Base-by-base conservation (phyloP, 108 stramenopile genomes). In the Cyclotella atomus region DNA sequence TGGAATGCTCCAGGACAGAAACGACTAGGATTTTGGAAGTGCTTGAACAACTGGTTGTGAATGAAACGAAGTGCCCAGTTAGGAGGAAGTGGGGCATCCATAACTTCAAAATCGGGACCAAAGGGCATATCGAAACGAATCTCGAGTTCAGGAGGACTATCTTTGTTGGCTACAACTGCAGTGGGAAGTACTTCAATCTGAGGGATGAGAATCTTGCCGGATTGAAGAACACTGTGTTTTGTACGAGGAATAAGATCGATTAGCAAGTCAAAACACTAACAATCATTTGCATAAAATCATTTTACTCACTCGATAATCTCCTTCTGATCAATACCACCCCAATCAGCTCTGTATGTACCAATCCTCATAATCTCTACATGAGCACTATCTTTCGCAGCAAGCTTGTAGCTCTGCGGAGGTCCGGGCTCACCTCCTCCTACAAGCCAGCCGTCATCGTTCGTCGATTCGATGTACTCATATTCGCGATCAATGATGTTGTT, bases 381-480 rank as follows among this genome's bases (percentile, higher is more conserved):
- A 2, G 89, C 89, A 2, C 88, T 86, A 81, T 95, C 94, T 59
- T 85, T 88, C 24, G 90, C 88, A 6, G 90, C 80, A 12, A 95
- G 80, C 63, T 95, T 95, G 82, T 89, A 95, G 14, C 83, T 81
- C 35, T 64, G 79, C 33, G 91, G 91, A 57, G 87, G 87, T 16
- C 89, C 91, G n/a, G 94, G 90, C 55, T 95, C 94, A 6, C 91
- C 91, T 9, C 94, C 94, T 56, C 94, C 94, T 2, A 90, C 91
- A 14, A 95, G 82, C 94, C 94, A 95, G n/a, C 94, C 94, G 67
- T 95, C 90, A 55, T 95, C 94, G 67, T 95, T 91, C 0, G 94
- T 92, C 0, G 87, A 79, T 23, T 61, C 50, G n/a, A 95, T 17
- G 73, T 78, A 90, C 50, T 95, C 82, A 59, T 95, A 93, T 19